Percentiles rank a stretch among this genome's conserved stretches.
Conservation (phyloP, 139 green algal genomes). For the Chlorella sp. region DNA sequence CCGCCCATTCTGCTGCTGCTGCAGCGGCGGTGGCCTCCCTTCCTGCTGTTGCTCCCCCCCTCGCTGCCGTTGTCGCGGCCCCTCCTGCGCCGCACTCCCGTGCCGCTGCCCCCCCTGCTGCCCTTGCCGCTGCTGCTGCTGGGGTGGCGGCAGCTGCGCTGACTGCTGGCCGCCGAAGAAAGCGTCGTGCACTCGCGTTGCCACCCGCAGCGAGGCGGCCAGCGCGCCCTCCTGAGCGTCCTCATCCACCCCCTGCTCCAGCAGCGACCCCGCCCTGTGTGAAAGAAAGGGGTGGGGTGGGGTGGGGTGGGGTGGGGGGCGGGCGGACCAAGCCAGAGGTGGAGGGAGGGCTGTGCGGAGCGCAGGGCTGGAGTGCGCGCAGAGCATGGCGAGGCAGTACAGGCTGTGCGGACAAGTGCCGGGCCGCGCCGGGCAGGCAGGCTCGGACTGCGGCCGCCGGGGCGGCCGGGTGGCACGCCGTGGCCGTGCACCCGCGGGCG, state of each 20-base stretch:
- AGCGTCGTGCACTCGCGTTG: slow-evolving; percentile 55
- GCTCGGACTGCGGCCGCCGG: too few relatives aligned
- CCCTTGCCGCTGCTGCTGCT: background rate
- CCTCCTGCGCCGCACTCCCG: background rate
- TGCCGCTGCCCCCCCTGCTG: background rate
- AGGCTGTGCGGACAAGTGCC: background rate
- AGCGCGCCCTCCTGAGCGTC: slow-evolving; percentile 49
- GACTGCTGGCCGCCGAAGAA: slow-evolving; percentile 41
- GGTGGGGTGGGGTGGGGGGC: too few relatives aligned
- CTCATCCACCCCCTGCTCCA: slow-evolving; percentile 72
- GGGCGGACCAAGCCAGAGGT: slow-evolving; percentile 37
- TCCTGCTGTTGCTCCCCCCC: background rate
- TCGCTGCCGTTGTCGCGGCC: background rate
- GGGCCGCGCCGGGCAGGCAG: too few relatives aligned
- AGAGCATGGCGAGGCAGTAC: background rate
- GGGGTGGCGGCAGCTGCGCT: background rate
- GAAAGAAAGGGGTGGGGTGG: too few relatives aligned
- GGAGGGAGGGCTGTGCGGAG: background rate
- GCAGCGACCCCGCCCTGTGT: slow-evolving; percentile 42
- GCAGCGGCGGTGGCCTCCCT: background rate
- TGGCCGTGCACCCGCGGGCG: background rate
- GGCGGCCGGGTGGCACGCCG: background rate
- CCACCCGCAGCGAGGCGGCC: slow-evolving; percentile 44
- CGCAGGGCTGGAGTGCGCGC: background rate
- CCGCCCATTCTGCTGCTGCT: background rate